These are phyloP conservation scores for Agaricales sp. DNA, from an alignment of 1,284 basidiomycete species.

Conservation along the genomic window DNA sequence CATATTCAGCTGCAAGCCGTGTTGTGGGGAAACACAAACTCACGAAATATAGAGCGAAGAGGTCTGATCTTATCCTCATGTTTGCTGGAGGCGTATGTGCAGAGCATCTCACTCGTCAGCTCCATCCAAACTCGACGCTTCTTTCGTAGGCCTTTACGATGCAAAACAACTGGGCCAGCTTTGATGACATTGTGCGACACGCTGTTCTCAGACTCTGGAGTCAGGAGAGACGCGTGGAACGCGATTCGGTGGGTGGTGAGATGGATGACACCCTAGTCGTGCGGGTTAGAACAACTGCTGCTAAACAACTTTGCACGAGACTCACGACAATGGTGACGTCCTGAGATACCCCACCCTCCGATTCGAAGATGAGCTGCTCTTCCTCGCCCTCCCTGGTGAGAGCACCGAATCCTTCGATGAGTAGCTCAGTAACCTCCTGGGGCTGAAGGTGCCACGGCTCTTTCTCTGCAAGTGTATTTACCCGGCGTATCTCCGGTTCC, in stretches of 20 bases:
- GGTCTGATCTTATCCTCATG: slow-evolving; percentile 47
- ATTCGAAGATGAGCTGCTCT: slow-evolving; percentile 43
- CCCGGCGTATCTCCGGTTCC: slow-evolving; percentile 9
- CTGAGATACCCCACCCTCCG: slow-evolving; percentile 38
- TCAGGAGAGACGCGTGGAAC: slow-evolving; percentile 55
- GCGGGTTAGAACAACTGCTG: slow-evolving; percentile 2
- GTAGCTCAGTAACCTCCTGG: slow-evolving; percentile 26
- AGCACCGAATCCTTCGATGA: slow-evolving; percentile 37
- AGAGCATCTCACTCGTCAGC: slow-evolving; percentile 50
- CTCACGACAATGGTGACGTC: slow-evolving; percentile 40
- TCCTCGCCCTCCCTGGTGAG: slow-evolving; percentile 31
- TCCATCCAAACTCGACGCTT: slow-evolving; percentile 58
- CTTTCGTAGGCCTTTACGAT: slow-evolving; percentile 30
- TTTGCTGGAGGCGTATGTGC: slow-evolving; percentile 43
- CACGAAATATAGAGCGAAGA: slow-evolving; percentile 40
- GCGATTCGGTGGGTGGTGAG: slow-evolving; percentile 54
- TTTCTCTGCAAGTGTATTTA: slow-evolving; percentile 12
- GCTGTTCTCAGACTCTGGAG: slow-evolving; percentile 26
- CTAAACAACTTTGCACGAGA: slow-evolving; percentile 10
- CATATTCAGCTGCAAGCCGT: slow-evolving; percentile 2
- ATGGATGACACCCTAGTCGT: slow-evolving; percentile 45
- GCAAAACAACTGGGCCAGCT: slow-evolving; percentile 41
- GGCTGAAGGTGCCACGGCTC: slow-evolving; percentile 24
- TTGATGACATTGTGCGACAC: slow-evolving; percentile 30
- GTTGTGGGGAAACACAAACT: slow-evolving; percentile 16